Base-by-base conservation (phyloP, 306 rosid species). In the Quercus variabilis region DNA sequence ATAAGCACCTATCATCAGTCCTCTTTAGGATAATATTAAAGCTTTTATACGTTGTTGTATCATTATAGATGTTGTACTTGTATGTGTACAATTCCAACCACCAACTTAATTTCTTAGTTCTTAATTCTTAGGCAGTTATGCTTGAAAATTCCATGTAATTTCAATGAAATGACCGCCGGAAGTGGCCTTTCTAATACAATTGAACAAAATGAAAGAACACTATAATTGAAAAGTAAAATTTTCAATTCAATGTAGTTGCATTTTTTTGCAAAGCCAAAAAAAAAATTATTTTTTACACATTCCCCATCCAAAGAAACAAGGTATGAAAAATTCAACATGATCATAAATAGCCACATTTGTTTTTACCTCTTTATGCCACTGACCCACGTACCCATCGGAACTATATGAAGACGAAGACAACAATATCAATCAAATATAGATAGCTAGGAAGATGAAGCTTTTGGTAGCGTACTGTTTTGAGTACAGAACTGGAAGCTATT, bases 231-330 rank as follows among this genome's bases (percentile, higher is more conserved):
- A 79, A 65, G 63, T 65, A 84, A 60, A 74, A 62, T 46, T 28
- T 74, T 83, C 80, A 74, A 80, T 85, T 81, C 75, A 77, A 63
- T 76, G 80, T 70, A 54, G 77, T 84, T 74, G 79, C 84, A 84
- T 55, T 77, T 90, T 55, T 79, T 90, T 76, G 17, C 64, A 70
- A 57, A 31, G 82, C 54, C 76, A 19, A 73, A 74, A 80, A 80
- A 80, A 87, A 91, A 87, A 89, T 89, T 89, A 89, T 89, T 88
- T 85, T 89, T 88, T 83, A 89, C 89, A 87, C 7, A 79, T 13
- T 49, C 54, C 74, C 68, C 78, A 46, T 51, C 85, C 76, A 79
- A 73, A 49, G 67, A 52, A 79, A 74, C 60, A 83, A 84, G 55
- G 7, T 30, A 14, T 31, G 19, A 81, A 83, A 77, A 77, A 54